Base-by-base conservation (phyloP, 2,329 filamentous ascomycete species). In the Rhexocercosporidium sp. region DNA sequence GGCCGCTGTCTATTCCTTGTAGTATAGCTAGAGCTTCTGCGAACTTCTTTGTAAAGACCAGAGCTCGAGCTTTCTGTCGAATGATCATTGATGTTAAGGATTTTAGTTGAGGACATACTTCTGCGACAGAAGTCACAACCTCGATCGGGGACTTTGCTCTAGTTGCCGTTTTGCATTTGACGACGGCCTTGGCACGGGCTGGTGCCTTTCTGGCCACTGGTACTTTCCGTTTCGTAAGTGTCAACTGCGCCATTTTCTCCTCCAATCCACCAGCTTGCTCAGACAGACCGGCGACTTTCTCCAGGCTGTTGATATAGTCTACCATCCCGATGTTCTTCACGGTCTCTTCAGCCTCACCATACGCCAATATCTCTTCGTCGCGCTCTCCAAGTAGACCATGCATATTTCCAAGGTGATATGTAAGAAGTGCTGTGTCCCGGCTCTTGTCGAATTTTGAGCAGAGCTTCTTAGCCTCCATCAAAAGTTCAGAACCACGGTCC, bases 11-110 rank as follows among this genome's bases (percentile, higher is more conserved):
- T 79, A 83, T 82, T 70, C 83, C 80, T 60, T 85, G 81, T 1
- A 94, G 81, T 20, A 86, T 79, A 1, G 79, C 77, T 16, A 88
- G 79, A 0, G 90, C 90, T 8, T 85, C 82, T 0, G 84, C 78
- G 81, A 88, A 92, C 47, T 82, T 79, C n/a, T 79, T 79, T 37
- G 79, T 75, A 9, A 79, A 75, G 16, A 82, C 77, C n/a, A 83
- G 71, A 69, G 81, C 82, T 54, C 81, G 78, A 9, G 84, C 84
- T 72, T 84, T 85, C 59, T 84, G 82, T 59, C 83, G 81, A 20
- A 84, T 75, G 20, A 88, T 78, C 46, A 82, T 81, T 20, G 81
- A 81, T 72, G 81, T 81, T 7, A 88, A 74, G 49, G 79, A 78
- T 27, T 82, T 70, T 9, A 81, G 64, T 49, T 75, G 73, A 27